Conservation (phyloP, 305 asterid species). For the Withania somnifera region DNA sequence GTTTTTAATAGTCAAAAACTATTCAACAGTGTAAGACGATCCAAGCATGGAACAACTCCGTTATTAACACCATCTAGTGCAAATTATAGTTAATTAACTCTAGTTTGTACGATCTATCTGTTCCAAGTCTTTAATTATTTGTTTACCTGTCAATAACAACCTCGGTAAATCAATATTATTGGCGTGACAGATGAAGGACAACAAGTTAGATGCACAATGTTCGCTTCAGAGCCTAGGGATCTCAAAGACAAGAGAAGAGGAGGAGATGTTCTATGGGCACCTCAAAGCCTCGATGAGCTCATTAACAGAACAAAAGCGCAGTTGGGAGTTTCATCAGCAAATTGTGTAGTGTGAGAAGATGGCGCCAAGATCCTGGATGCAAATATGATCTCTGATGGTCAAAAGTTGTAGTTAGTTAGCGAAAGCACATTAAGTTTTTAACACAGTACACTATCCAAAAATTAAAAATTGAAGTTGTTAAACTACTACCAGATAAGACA, state of each 20-base stretch:
- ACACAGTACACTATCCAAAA: no score
- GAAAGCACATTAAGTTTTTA: background rate
- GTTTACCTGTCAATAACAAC: background rate
- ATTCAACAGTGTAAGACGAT: no score
- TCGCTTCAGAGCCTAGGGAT: constrained; percentile 23
- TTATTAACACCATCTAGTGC: no score
- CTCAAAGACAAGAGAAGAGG: constrained; percentile 16
- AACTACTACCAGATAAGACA: no score
- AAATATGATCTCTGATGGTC: constrained; percentile 15
- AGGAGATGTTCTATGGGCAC: constrained; percentile 32
- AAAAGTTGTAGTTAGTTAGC: constrained; percentile 21
- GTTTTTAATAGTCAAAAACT: no score
- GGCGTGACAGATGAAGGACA: constrained; percentile 12
- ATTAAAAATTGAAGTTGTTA: no score
- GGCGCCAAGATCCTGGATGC: constrained; percentile 31
- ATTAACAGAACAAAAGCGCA: constrained; percentile 17
- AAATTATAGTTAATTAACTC: no score
- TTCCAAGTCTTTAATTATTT: background rate
- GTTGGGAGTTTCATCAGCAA: constrained; percentile 6
- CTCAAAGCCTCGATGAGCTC: constrained; percentile 30
- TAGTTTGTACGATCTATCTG: background rate
- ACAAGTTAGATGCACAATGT: constrained; percentile 20
- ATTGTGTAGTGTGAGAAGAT: constrained; percentile 23
- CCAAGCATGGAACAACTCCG: no score
- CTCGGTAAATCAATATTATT: background rate